Percentiles rank a stretch among this genome's conserved stretches.
Conservation (phyloP, 2,329 filamentous ascomycete genomes). For the Hypoxylon sp. region DNA sequence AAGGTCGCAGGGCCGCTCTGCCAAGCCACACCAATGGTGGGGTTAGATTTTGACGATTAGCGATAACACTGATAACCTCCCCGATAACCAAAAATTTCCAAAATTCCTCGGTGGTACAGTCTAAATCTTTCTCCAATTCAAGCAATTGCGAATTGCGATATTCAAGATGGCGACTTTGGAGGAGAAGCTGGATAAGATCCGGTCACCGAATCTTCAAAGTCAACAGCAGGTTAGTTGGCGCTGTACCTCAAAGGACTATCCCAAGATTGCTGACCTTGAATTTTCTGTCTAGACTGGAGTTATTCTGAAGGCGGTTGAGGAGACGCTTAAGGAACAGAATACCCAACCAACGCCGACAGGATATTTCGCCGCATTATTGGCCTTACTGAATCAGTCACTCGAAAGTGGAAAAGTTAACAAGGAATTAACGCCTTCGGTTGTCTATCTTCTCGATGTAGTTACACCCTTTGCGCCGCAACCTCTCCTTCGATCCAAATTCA, state of each 20-base stretch:
- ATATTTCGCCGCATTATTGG: conserved; percentile 95
- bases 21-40: conserved; percentile 45
- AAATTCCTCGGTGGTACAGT: conserved; percentile 39
- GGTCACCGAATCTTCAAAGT: conserved; percentile 94
- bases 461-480: conserved; percentile 86
- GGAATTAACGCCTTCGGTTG: conserved; percentile 85
- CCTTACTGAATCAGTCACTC: conserved; percentile 84
- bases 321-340: conserved; percentile 90
- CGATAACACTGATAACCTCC: conserved; percentile 51
- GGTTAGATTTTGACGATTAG: conserved; percentile 37
- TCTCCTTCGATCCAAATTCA: conserved; percentile 93
- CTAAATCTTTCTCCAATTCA: conserved; percentile 29
- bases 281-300: conserved; percentile 75
- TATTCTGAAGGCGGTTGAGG: conserved; percentile 90
- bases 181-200: conserved; percentile 97
- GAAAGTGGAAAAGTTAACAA: conserved; percentile 78
- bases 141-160: conserved; percentile 41
- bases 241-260: background rate
- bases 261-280: conserved; percentile 34
- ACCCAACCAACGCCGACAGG: conserved; percentile 86
- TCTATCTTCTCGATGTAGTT: conserved; percentile 95
- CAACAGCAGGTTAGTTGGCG: conserved; percentile 81
- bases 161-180: conserved; percentile 71
- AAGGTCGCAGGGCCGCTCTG: background rate
- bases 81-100: conserved; percentile 49